phyloP scores from a whole-genome alignment of 805 yeast species.

The Candida endomychidarum region DNA sequence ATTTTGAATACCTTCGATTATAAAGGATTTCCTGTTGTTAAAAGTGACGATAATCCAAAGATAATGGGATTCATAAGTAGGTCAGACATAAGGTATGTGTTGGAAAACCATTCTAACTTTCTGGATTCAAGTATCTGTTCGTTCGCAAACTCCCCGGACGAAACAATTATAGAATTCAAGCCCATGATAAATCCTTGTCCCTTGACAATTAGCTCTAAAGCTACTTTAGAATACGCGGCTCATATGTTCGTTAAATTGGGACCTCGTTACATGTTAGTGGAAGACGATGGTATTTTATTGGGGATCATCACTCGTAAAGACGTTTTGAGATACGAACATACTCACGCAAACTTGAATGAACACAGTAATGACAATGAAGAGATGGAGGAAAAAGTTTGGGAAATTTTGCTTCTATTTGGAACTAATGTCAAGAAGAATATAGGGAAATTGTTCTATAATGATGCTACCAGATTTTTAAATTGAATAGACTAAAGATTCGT shows the following conservation, averaged over 20 bases:
- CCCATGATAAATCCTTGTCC: slow-evolving; percentile 55
- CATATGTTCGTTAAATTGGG: slow-evolving; percentile 78
- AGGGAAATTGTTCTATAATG: slow-evolving; percentile 32
- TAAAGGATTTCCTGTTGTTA: slow-evolving; percentile 57
- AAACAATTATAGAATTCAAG: slow-evolving; percentile 18
- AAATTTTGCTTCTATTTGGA: slow-evolving; percentile 23
- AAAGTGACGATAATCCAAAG: slow-evolving; percentile 33
- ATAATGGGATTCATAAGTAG: slow-evolving; percentile 49
- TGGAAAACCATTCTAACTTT: slow-evolving; percentile 19
- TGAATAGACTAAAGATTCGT: background rate
- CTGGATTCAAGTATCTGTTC: slow-evolving; percentile 10
- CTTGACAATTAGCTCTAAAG: slow-evolving; percentile 51
- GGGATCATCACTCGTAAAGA: slow-evolving; percentile 91
- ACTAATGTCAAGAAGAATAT: slow-evolving; percentile 21
- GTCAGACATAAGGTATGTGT: slow-evolving; percentile 35
- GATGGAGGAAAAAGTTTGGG: slow-evolving; percentile 39
- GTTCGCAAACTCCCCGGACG: slow-evolving; percentile 6
- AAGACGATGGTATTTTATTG: slow-evolving; percentile 55
- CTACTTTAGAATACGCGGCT: slow-evolving; percentile 59
- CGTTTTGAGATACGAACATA: slow-evolving; percentile 60
- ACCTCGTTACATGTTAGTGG: slow-evolving; percentile 70
- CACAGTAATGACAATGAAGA: slow-evolving; percentile 13
- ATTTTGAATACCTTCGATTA: slow-evolving; percentile 34
- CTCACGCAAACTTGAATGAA: slow-evolving; percentile 11
- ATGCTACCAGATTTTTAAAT: slow-evolving; percentile 26